Conservation (phyloP, 768 basidiomycete genomes). For the Harrya chromipes region DNA sequence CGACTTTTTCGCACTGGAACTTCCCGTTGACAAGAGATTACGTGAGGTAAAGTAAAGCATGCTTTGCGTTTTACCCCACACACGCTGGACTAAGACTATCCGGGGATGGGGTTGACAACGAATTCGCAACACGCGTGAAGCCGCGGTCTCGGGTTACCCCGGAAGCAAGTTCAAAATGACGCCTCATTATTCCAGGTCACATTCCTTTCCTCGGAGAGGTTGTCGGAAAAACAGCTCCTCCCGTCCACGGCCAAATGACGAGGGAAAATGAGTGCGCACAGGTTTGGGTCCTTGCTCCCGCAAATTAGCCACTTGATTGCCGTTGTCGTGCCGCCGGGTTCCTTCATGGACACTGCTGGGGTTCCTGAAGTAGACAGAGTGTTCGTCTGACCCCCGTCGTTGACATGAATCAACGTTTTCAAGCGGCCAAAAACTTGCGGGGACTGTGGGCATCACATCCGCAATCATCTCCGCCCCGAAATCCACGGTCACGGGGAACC, state of each 20-base stretch:
- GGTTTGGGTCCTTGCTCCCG: neutral
- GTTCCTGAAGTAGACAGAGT: neutral
- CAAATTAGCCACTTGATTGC: conserved; percentile 1
- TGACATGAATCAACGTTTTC: neutral
- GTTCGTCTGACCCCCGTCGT: neutral
- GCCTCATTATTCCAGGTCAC: neutral
- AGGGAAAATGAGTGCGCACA: neutral
- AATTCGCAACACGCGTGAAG: neutral
- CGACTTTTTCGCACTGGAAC: neutral
- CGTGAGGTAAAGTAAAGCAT: too few species aligned
- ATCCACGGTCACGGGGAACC: conserved; percentile 2
- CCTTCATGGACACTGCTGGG: neutral
- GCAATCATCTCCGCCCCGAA: conserved; percentile 7
- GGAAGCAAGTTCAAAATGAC: neutral
- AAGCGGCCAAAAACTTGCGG: neutral
- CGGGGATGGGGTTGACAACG: too few species aligned
- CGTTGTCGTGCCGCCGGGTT: neutral
- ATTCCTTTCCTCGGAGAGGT: neutral
- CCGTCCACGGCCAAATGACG: neutral
- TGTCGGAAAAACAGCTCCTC: neutral
- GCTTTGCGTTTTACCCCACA: too few species aligned
- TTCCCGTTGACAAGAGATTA: neutral
- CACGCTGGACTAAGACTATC: too few species aligned
- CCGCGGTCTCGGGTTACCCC: conserved; percentile 2
- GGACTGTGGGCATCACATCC: neutral